Conservation (phyloP, 176 grass and related monocot genomes). For the Saccharum officinarum region DNA sequence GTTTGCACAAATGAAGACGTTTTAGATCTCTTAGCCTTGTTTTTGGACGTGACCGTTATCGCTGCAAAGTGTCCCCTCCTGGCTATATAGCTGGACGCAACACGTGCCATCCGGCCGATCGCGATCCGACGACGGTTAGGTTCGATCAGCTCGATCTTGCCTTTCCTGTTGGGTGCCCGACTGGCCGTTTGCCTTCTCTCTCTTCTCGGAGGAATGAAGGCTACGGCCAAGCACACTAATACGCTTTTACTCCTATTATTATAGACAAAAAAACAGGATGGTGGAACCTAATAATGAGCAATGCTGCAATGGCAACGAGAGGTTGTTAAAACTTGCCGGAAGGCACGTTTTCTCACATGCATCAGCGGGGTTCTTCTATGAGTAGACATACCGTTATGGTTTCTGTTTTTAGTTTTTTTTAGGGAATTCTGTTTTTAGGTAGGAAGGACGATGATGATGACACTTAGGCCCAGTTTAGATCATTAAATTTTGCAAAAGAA, state of each 20-base stretch:
- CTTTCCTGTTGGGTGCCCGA: no score
- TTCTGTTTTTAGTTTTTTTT: background rate
- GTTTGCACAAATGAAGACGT: no score
- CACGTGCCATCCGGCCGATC: constrained; percentile 30
- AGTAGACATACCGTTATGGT: background rate
- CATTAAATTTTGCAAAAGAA: no score
- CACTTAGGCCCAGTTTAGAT: no score
- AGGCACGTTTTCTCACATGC: background rate
- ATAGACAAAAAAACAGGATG: background rate
- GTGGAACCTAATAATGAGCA: background rate
- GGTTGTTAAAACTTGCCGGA: constrained; percentile 34
- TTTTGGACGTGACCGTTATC: background rate
- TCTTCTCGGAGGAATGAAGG: background rate
- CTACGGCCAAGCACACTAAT: background rate
- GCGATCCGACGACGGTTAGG: background rate
- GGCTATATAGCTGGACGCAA: background rate
- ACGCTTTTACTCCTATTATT: background rate
- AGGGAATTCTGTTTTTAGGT: background rate
- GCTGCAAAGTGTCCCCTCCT: constrained; percentile 30
- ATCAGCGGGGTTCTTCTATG: background rate
- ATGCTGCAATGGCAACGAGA: background rate
- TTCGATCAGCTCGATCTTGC: background rate
- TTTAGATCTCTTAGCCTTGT: no score
- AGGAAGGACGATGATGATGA: background rate
- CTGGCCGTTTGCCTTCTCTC: background rate